Percentiles rank a stretch among this genome's conserved stretches.
phyloP scores from a whole-genome alignment of 2,329 filamentous ascomycete species.

The Corinectria fuckeliana region DNA sequence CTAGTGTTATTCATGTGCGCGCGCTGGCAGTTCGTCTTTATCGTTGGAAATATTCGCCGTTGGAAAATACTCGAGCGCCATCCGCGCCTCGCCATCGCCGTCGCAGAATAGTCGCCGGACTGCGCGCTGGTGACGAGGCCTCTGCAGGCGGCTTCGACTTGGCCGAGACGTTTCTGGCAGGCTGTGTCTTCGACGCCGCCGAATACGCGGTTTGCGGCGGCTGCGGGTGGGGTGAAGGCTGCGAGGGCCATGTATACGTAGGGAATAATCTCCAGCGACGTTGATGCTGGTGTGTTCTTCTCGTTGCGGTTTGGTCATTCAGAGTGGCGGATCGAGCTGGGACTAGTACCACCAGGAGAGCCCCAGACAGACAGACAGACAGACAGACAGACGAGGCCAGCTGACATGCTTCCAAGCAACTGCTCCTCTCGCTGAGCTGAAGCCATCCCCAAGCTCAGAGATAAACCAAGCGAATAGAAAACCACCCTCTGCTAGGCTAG shows the following conservation, averaged over 20 bases:
- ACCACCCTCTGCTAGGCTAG: not conserved
- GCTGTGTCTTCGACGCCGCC: not conserved
- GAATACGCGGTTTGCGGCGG: conserved; percentile 6
- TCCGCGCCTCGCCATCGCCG: conserved; percentile 1
- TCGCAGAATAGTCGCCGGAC: conserved; percentile 17
- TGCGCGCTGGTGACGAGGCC: conserved; percentile 9
- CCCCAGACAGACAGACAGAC: not conserved
- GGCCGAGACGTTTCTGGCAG: conserved; percentile 1
- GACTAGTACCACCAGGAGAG: not conserved
- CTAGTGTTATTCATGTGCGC: conserved; percentile 7
- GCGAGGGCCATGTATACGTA: not conserved
- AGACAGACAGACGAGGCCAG: not conserved
- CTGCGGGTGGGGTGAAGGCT: not conserved
- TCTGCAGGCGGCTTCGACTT: conserved; percentile 5
- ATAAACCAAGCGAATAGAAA: not conserved
- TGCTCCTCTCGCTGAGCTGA: not conserved
- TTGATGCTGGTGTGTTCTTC: not conserved
- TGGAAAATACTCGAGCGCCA: not conserved
- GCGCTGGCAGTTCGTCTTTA: not conserved
- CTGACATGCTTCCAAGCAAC: not conserved
- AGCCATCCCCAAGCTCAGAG: not conserved
- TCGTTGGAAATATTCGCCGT: not conserved
- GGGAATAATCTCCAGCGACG: not conserved
- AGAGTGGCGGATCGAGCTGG: not conserved
- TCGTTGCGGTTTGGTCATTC: not conserved